A percentile compares a stretch with the other conserved stretches of the same genome.
phyloP scores from a whole-genome alignment of 2,329 filamentous ascomycete species.

The Akanthomyces lecanii region DNA sequence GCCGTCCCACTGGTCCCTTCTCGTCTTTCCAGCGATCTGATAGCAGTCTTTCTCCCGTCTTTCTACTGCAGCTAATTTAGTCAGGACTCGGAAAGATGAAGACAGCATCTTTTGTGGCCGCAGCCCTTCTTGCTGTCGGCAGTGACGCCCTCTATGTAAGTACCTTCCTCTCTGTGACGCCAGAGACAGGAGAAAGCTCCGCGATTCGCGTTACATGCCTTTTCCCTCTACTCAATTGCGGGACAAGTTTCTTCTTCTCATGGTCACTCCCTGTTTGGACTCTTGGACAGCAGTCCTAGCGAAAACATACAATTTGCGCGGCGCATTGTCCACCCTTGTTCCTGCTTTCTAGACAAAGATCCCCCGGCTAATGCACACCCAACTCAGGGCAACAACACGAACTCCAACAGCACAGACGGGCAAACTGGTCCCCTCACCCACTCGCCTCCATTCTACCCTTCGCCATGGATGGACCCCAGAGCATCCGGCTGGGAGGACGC shows the following conservation, averaged over 20 bases:
- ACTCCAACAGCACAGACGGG: slow-evolving; percentile 12
- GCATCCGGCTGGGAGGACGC: slow-evolving; percentile 71
- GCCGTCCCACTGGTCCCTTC: slow-evolving; percentile 3
- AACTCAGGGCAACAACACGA: slow-evolving; percentile 21
- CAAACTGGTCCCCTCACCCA: slow-evolving; percentile 27
- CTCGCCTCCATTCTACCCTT: slow-evolving; percentile 69
- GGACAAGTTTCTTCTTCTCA: neutral
- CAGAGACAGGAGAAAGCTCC: neutral
- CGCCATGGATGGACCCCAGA: slow-evolving; percentile 76
- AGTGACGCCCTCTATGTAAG: slow-evolving; percentile 23
- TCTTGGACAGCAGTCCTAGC: neutral
- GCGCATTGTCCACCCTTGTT: neutral
- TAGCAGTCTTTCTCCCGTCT: neutral
- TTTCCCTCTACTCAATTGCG: neutral
- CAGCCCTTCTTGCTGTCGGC: slow-evolving; percentile 29
- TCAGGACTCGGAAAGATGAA: slow-evolving; percentile 29
- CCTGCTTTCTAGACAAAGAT: neutral
- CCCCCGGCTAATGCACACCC: neutral
- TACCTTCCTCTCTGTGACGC: slow-evolving; percentile 11
- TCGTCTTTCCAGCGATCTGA: slow-evolving; percentile 12
- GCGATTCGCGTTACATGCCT: neutral
- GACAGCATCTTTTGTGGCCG: slow-evolving; percentile 29
- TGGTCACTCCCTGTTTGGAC: neutral
- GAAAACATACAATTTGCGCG: neutral
- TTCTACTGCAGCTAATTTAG: slow-evolving; percentile 2